Percentiles rank a stretch among this genome's conserved stretches.
These are phyloP conservation scores for Wickerhamomyces hampshirensis DNA, from an alignment of 805 yeast genomes.

Conservation along the genomic window DNA sequence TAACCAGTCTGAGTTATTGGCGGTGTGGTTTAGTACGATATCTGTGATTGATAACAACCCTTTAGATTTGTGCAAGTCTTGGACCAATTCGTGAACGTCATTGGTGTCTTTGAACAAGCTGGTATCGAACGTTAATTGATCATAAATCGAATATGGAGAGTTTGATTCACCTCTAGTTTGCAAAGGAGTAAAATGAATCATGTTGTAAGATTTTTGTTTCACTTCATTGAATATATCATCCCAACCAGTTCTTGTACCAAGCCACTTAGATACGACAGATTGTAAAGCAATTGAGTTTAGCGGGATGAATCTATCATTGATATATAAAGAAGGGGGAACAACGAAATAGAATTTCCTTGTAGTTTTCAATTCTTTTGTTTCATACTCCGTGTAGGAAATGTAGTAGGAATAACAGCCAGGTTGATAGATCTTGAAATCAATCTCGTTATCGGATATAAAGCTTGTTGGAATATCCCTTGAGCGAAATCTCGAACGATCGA, in stretches of 20 bases:
- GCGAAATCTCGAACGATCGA: constrained; percentile 53
- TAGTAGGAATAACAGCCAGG: constrained; percentile 84
- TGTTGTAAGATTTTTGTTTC: constrained; percentile 77
- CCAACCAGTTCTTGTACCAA: constrained; percentile 71
- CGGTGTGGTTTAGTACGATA: constrained; percentile 93
- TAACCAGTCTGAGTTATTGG: constrained; percentile 85
- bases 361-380: constrained; percentile 31
- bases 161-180: constrained; percentile 85
- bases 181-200: constrained; percentile 94
- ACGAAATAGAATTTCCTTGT: constrained; percentile 68
- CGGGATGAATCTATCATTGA: constrained; percentile 54
- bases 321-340: constrained; percentile 69
- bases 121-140: constrained; percentile 78
- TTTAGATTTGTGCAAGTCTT: constrained; percentile 45
- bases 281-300: constrained; percentile 78
- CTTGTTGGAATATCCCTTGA: constrained; percentile 47
- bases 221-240: constrained; percentile 55
- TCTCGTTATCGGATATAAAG: constrained; percentile 57
- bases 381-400: constrained; percentile 50
- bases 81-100: constrained; percentile 51
- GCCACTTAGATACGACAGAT: constrained; percentile 87
- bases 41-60: constrained; percentile 79
- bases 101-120: constrained; percentile 48
- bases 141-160: constrained; percentile 90
- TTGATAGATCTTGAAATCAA: constrained; percentile 54